These are phyloP conservation scores for Calvatia gigantea DNA, from an alignment of 768 basidiomycete genomes.

Conservation along the genomic window DNA sequence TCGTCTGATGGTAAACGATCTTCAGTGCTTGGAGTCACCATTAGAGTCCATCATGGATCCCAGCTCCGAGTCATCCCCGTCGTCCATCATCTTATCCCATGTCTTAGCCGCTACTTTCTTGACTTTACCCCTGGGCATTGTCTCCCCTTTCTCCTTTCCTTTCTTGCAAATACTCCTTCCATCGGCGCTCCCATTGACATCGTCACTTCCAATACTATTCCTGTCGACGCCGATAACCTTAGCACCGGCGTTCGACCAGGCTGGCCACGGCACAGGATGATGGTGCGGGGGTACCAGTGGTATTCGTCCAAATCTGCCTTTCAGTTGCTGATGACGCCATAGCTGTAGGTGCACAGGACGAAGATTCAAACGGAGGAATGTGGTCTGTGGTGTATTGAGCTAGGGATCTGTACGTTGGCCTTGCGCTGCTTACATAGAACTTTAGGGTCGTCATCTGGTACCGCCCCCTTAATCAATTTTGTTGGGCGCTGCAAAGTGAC, in stretches of 20 bases:
- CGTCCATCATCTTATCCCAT: conserved; percentile 9
- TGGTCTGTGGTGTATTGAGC: not conserved
- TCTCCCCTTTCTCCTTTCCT: not conserved
- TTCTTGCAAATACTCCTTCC: not conserved
- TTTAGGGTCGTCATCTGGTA: too few species aligned
- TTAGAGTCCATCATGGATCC: conserved; percentile 5
- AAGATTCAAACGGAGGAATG: not conserved
- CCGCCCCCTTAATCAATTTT: too few species aligned
- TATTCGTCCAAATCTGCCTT: not conserved
- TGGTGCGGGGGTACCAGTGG: not conserved
- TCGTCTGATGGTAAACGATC: not conserved
- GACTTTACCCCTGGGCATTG: not conserved
- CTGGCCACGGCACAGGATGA: not conserved
- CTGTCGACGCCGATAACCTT: not conserved
- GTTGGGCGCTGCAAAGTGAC: too few species aligned
- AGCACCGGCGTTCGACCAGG: not conserved
- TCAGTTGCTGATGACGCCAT: not conserved
- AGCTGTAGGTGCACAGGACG: not conserved
- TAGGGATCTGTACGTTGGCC: not conserved
- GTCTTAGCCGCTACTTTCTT: not conserved
- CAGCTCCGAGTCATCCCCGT: conserved; percentile 6
- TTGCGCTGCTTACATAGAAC: not conserved
- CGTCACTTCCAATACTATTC: too few species aligned
- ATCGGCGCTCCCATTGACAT: not conserved
- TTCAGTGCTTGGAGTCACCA: not conserved